phyloP scores from a whole-genome alignment of 2,329 filamentous ascomycete species.

The Diplodia sapinea region DNA sequence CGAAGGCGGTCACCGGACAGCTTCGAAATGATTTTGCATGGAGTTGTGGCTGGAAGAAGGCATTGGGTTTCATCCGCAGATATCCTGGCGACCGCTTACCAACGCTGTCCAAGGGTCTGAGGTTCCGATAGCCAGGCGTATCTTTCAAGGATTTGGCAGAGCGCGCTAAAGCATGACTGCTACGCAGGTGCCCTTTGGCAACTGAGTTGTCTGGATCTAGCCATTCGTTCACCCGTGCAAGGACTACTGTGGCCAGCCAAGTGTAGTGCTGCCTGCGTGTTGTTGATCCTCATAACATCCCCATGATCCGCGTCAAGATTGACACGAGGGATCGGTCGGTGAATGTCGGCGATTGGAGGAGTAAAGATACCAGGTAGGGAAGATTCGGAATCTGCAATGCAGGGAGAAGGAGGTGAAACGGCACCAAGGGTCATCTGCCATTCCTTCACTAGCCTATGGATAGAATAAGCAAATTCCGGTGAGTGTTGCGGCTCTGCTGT shows the following conservation, averaged over 20 bases:
- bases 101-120: background rate
- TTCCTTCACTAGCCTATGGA: background rate
- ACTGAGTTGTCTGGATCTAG: slow-evolving; percentile 3
- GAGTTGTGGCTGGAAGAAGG: slow-evolving; percentile 5
- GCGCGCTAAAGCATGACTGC: background rate
- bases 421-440: background rate
- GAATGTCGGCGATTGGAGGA: background rate
- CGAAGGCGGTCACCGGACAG: background rate
- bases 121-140: background rate
- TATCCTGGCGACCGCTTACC: background rate
- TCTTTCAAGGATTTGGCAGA: background rate
- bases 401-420: slow-evolving; percentile 14
- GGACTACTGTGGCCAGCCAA: background rate
- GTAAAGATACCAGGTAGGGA: background rate
- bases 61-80: background rate
- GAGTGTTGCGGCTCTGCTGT: slow-evolving; percentile 18
- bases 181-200: background rate
- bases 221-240: background rate
- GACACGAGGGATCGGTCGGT: background rate
- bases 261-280: background rate
- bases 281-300: background rate
- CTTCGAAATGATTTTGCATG: slow-evolving; percentile 9
- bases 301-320: background rate
- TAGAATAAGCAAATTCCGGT: slow-evolving; percentile 18
- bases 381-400: background rate